Conservation (phyloP, 208 protist species). For the Crithidia bombi region DNA sequence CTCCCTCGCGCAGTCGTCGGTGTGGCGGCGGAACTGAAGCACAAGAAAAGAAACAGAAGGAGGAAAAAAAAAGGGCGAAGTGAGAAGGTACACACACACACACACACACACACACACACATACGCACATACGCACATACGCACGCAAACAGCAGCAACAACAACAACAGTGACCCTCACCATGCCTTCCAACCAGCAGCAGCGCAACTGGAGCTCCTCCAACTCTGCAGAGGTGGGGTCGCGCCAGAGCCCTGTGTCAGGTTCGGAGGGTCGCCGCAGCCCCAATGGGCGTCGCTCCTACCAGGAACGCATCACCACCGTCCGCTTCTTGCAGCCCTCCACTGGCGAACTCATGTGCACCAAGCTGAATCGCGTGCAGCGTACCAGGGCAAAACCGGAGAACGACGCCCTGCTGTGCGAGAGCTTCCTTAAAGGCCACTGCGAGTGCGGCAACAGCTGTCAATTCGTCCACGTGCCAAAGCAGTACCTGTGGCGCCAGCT, state of each 20-base stretch:
- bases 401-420: slow-evolving; percentile 62
- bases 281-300: slow-evolving; percentile 49
- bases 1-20: too few relatives aligned
- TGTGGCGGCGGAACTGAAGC: too few relatives aligned
- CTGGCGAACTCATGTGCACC: slow-evolving; percentile 45
- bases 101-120: not conserved
- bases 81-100: not conserved
- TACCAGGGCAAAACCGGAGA: slow-evolving; percentile 41
- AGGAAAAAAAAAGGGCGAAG: not conserved
- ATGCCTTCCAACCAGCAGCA: slow-evolving; percentile 29
- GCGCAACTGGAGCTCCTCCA: slow-evolving; percentile 39
- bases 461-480: slow-evolving; percentile 67
- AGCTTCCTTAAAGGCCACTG: slow-evolving; percentile 68
- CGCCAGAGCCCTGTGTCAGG: slow-evolving; percentile 33
- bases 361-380: slow-evolving; percentile 63
- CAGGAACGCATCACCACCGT: slow-evolving; percentile 66
- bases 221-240: slow-evolving; percentile 29
- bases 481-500: slow-evolving; percentile 77
- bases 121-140: not conserved
- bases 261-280: slow-evolving; percentile 48
- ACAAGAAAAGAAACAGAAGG: too few relatives aligned
- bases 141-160: not conserved
- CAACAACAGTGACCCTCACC: not conserved
- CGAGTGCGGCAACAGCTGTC: slow-evolving; percentile 48
- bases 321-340: slow-evolving; percentile 46